Percentiles rank a stretch among this genome's conserved stretches.
Evolutionary conservation across 164 flowering plant species (phyloP).

Genomic region (Sextonia rubra): DNA sequence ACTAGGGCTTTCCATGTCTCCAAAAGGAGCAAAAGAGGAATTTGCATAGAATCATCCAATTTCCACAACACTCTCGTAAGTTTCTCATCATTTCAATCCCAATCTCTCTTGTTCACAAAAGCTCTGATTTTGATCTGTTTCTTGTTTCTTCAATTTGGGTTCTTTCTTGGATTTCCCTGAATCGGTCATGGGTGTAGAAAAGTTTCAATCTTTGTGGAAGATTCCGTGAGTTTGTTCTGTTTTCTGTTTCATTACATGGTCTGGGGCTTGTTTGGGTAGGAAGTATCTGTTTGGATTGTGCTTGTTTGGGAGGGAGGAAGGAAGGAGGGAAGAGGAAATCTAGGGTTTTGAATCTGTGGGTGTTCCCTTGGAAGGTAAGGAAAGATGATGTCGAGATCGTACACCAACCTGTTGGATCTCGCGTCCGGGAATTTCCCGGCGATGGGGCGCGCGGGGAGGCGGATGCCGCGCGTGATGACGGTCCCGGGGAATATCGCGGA

Average conservation of each 20-base stretch:
- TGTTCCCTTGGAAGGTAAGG: background rate
- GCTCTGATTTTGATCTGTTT: too few species aligned
- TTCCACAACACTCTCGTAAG: too few species aligned
- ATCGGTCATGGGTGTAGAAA: background rate
- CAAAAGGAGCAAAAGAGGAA: too few species aligned
- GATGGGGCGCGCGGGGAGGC: constrained; percentile 43
- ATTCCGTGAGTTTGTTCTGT: constrained; percentile 7
- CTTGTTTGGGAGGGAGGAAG: too few species aligned
- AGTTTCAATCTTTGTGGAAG: background rate
- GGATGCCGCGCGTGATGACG: constrained; percentile 61
- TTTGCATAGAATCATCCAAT: background rate
- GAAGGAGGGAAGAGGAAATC: background rate
- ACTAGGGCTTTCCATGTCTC: too few species aligned
- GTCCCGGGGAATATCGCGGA: constrained; percentile 62
- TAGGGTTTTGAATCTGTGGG: constrained; percentile 5
- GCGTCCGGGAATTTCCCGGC: constrained; percentile 69
- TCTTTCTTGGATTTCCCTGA: constrained; percentile 6
- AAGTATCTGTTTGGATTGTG: too few species aligned
- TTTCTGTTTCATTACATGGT: constrained; percentile 5
- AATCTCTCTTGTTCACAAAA: constrained; percentile 22
- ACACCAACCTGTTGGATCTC: constrained; percentile 75
- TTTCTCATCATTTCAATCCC: background rate
- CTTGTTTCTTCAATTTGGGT: constrained; percentile 1
- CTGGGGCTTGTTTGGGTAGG: background rate
- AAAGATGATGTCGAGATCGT: constrained; percentile 75